Evolutionary conservation across 768 basidiomycete species (phyloP), one percentile per base, ranked within the genome.

Genomic region (Pisolithus orientalis): DNA sequence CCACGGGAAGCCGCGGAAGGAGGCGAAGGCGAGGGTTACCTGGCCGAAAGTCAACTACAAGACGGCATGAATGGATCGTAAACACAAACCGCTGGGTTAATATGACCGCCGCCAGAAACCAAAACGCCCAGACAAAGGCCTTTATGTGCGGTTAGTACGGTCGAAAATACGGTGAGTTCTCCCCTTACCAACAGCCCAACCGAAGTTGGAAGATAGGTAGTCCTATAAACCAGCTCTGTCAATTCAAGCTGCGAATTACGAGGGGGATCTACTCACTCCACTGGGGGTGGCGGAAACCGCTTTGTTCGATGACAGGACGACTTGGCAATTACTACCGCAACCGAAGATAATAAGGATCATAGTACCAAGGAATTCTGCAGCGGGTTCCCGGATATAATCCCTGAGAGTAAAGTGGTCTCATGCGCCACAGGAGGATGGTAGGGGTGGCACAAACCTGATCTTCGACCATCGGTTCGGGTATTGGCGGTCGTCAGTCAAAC

Each of bases 1-100:
- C 84, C 86, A 86, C 0, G 90, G 87, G 67, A 92, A 90, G 44
- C 75, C 76, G 56, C 89, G 80, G 65, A 82, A 82, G 2, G 79
- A 72, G 4, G 85, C 86, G 43, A 90, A 61, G 13, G 81, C 75
- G 47, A 92, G 66, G 16, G 90, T 92, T 25, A 90, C 75, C 83
- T 85, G 24, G 29, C 4, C 8, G n/a, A 39, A 27, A 34, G 27
- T 62, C n/a, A 60, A 50, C 29, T 16, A 17, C 28, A 6, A n/a
- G 32, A 6, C 1, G 38, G 17, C 50, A 17, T 40, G 17, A 16
- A 13, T 25, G 44, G 42, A 13, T 39, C 10, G 24, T 37, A 4
- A 21, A 5, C 29, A 68, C 75, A 16, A 65, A 82, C 85, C 31
- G 83, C 82, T 34, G 85, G 85, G 60, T 88, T 88, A 55, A 87